A percentile compares a stretch with the other conserved stretches of the same genome.
These are phyloP conservation scores for Chloris gayana DNA, from an alignment of 176 grass and related monocot species.

Conservation along the genomic window DNA sequence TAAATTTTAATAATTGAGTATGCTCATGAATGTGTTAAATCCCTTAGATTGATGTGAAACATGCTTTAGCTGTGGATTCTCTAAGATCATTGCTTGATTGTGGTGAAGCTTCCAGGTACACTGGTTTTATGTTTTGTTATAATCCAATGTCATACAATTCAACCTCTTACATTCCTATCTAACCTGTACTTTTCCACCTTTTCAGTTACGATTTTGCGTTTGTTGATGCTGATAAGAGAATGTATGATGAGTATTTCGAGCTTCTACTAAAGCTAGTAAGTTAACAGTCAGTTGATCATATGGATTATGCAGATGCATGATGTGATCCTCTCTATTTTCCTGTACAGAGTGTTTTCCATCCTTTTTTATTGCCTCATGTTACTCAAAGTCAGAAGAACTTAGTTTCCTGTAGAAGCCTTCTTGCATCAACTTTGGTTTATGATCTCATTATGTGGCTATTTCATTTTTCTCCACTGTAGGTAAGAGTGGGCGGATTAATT, in stretches of 20 bases:
- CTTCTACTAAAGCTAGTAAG: slow-evolving; percentile 89
- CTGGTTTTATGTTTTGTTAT: not conserved
- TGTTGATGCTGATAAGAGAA: slow-evolving; percentile 93
- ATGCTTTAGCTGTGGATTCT: slow-evolving; percentile 78
- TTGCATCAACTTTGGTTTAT: slow-evolving; percentile 6
- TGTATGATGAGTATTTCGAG: slow-evolving; percentile 89
- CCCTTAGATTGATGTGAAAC: slow-evolving; percentile 81
- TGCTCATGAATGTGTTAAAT: slow-evolving; percentile 21
- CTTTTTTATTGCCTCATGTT: not conserved
- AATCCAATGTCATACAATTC: slow-evolving; percentile 12
- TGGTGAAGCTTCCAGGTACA: slow-evolving; percentile 83
- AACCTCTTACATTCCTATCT: slow-evolving; percentile 17
- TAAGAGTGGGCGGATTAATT: slow-evolving; percentile 85
- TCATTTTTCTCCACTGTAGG: slow-evolving; percentile 47
- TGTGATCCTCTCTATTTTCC: not conserved
- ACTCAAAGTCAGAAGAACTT: not conserved
- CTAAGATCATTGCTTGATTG: slow-evolving; percentile 65
- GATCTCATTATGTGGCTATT: not conserved
- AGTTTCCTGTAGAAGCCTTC: not conserved
- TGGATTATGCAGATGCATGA: slow-evolving; percentile 25
- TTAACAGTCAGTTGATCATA: not conserved
- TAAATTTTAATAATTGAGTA: not conserved
- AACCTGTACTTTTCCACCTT: slow-evolving; percentile 21
- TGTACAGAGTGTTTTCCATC: not conserved
- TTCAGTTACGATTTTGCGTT: slow-evolving; percentile 97